Evolutionary conservation across 148 eudicot species (phyloP).

Genomic region (Pharnaceum exiguum): DNA sequence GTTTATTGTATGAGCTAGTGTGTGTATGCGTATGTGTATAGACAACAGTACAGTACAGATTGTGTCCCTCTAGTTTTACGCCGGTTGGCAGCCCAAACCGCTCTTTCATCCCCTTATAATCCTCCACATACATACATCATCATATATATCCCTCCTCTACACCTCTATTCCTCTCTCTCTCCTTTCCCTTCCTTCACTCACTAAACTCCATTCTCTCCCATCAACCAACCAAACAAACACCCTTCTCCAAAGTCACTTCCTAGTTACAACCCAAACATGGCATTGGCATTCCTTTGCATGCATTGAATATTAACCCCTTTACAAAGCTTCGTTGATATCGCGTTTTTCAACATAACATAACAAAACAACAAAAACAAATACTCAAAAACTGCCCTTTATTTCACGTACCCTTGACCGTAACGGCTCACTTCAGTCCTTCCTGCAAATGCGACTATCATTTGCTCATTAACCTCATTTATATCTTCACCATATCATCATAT

Average conservation of each 20-base stretch:
- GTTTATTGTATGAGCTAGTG: background rate
- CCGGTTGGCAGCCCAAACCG: conserved; percentile 22
- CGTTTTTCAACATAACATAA: too few relatives aligned
- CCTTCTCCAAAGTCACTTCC: background rate
- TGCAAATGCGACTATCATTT: background rate
- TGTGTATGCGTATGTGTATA: background rate
- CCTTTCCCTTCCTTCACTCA: background rate
- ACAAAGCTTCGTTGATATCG: conserved; percentile 5
- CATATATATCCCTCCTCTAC: background rate
- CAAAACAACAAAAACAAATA: too few relatives aligned
- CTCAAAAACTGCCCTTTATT: too few relatives aligned
- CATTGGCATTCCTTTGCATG: conserved; percentile 9
- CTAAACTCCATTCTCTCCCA: background rate
- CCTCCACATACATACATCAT: conserved; percentile 4
- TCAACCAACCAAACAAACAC: background rate
- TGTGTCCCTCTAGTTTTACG: conserved; percentile 14
- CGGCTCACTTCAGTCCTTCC: background rate
- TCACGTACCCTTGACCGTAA: background rate
- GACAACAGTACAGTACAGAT: background rate
- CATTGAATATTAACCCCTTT: background rate
- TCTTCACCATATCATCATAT: background rate
- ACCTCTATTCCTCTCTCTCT: background rate
- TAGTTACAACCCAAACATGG: too few relatives aligned
- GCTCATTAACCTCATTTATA: background rate
- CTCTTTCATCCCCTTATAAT: conserved; percentile 5